These are phyloP conservation scores for Anthracocystis panici-leucophaei DNA, from an alignment of 1,284 basidiomycete genomes.

Conservation along the genomic window DNA sequence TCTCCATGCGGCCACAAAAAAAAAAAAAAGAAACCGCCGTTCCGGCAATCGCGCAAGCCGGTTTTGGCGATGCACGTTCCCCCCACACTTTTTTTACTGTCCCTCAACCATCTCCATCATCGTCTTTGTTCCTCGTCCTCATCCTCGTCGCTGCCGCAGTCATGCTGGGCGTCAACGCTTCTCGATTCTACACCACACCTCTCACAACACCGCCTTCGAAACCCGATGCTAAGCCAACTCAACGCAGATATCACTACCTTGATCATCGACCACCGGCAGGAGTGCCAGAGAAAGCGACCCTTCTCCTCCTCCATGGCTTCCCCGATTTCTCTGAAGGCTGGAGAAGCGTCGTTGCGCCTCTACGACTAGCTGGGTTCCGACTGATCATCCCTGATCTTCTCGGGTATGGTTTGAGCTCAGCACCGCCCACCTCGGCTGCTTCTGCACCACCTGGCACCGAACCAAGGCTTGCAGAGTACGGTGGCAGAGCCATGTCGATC, in stretches of 20 bases:
- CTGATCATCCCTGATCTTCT: constrained; percentile 59
- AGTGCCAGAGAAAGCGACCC: constrained; percentile 41
- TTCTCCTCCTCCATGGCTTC: constrained; percentile 62
- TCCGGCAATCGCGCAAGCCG: constrained; percentile 6
- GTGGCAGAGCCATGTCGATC: constrained; percentile 47
- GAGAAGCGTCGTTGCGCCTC: constrained; percentile 46
- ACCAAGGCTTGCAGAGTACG: constrained; percentile 54
- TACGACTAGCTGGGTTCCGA: constrained; percentile 49
- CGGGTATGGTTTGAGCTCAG: constrained; percentile 53
- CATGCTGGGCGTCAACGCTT: constrained; percentile 42
- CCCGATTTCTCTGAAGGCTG: constrained; percentile 54
- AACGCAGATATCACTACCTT: constrained; percentile 61
- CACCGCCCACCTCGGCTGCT: constrained; percentile 38
- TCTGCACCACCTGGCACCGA: constrained; percentile 24
- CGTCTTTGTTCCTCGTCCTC: neutral
- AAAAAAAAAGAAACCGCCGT: neutral
- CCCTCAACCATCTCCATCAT: neutral
- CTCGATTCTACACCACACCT: constrained; percentile 57
- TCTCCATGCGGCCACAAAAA: neutral
- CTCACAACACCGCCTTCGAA: constrained; percentile 42
- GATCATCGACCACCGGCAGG: constrained; percentile 47
- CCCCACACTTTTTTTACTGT: constrained; percentile 11
- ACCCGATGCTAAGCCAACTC: constrained; percentile 46
- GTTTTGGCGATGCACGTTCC: neutral
- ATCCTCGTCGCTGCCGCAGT: neutral